Evolutionary conservation across 2,329 filamentous ascomycete genomes (phyloP), one percentile per base, ranked within the genome.

Genomic region (Didymella pinodella): DNA sequence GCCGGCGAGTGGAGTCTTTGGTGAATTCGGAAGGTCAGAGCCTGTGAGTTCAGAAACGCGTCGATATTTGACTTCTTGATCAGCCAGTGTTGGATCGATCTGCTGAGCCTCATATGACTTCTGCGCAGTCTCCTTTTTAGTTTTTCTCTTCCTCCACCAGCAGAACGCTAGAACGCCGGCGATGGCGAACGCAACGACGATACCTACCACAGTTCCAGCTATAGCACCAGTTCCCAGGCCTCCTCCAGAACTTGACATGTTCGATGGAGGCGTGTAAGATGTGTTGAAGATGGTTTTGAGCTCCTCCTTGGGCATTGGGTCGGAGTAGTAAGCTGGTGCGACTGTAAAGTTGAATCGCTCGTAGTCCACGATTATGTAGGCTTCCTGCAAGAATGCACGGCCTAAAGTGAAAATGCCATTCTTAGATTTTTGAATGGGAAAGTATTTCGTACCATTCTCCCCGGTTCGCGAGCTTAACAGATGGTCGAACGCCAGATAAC

Each of bases 291-390:
- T 77, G 0, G 67, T 50, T 8, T 67, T 52, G 4, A 76, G 54
- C 7, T 68, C 52, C 8, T 61, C 50, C 0, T 47, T 43, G 8
- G 68, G 69, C 63, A 69, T 64, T 0, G 66, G 62, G 10, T 74
- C 62, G 1, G 68, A 49, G 20, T 65, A 71, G 11, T 44, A 45
- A 5, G 72, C 72, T 16, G 65, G 70, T 2, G 70, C 70, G 11
- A 78, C 57, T 6, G 69, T 73, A 45, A 78, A 77, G 47, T 73
- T 75, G 10, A 52, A n/a, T 2, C 66, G 64, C 25, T 77, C 74
- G 48, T 77, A 77, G 52, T 78, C 74, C 14, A 76, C 75, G 31
- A 75, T 48, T 1, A 78, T 54, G 34, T 78, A 78, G 0, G 76
- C 70, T 56, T 78, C 75, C 48, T 78, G 76, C 0, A 78, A 51